Percentiles rank a stretch among this genome's conserved stretches.
Evolutionary conservation across 106 monocot genomes (phyloP).

Genomic region (Phalaenopsis aphrodite): DNA sequence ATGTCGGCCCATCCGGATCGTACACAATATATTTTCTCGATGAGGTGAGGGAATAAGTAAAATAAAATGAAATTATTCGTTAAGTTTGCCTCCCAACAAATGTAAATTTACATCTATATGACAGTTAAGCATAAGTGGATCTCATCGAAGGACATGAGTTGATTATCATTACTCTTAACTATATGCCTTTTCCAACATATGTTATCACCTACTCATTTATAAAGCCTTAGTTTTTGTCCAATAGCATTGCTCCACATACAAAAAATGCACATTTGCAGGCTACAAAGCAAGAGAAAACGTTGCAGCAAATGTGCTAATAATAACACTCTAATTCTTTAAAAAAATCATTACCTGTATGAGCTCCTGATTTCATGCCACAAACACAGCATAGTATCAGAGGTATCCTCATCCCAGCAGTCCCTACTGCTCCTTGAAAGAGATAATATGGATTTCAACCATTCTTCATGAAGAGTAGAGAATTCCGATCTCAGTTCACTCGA

Average conservation of each 20-base stretch:
- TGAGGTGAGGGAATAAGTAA: no score
- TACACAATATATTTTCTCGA: no score
- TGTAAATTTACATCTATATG: no score
- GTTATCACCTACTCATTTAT: neutral
- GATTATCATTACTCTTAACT: no score
- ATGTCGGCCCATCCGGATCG: no score
- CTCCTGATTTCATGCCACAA: slow-evolving; percentile 79
- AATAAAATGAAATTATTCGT: no score
- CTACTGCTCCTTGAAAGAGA: slow-evolving; percentile 22
- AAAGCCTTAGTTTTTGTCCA: neutral
- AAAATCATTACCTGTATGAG: slow-evolving; percentile 6
- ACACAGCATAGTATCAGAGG: slow-evolving; percentile 66
- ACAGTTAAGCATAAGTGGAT: no score
- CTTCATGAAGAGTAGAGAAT: slow-evolving; percentile 84
- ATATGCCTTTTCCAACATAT: no score
- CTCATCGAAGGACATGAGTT: no score
- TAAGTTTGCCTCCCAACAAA: no score
- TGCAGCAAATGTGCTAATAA: neutral
- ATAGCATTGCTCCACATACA: neutral
- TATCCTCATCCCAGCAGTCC: slow-evolving; percentile 47
- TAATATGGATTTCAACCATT: slow-evolving; percentile 52
- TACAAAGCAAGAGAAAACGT: neutral
- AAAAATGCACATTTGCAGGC: neutral
- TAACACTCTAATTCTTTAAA: neutral
- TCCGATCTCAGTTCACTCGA: slow-evolving; percentile 55